Percentiles rank a stretch among this genome's conserved stretches.
phyloP scores from a whole-genome alignment of 495 filamentous ascomycete species.

The Neurospora terricola region DNA sequence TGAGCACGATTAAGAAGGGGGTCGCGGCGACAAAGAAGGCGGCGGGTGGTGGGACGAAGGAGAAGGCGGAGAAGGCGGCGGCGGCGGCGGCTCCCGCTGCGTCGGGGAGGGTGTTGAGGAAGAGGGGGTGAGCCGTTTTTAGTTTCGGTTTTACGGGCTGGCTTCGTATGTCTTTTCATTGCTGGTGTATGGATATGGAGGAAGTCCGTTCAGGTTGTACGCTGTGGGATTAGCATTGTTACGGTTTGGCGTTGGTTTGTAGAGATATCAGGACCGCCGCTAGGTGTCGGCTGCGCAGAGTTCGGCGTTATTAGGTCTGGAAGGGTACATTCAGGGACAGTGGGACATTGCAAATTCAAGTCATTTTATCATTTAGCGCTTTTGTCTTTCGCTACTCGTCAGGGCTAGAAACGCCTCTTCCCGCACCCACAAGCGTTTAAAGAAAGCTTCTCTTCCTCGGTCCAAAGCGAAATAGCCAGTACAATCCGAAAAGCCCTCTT shows the following conservation, averaged over 20 bases:
- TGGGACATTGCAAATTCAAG: background rate
- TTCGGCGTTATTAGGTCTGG: background rate
- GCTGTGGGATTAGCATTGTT: background rate
- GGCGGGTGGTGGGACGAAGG: slow-evolving; percentile 21
- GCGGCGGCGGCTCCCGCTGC: background rate
- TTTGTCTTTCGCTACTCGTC: background rate
- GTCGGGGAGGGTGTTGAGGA: slow-evolving; percentile 38
- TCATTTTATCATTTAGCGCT: background rate
- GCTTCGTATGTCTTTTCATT: background rate
- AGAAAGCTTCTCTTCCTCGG: background rate
- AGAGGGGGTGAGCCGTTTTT: slow-evolving; percentile 28
- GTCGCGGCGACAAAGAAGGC: slow-evolving; percentile 23
- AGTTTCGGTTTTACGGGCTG: background rate
- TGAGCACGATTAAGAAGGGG: slow-evolving; percentile 34
- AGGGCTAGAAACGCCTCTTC: no score
- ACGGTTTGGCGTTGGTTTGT: background rate
- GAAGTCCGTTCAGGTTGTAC: background rate
- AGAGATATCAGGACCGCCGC: background rate
- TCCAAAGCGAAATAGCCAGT: background rate
- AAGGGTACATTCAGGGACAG: background rate
- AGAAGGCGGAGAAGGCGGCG: slow-evolving; percentile 25
- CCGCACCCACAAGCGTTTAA: background rate
- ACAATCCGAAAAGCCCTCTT: background rate
- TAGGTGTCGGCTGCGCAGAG: background rate
- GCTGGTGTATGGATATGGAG: background rate